These are phyloP conservation scores for Penicillium sp. DNA, from an alignment of 2,329 filamentous ascomycete genomes.

Conservation along the genomic window DNA sequence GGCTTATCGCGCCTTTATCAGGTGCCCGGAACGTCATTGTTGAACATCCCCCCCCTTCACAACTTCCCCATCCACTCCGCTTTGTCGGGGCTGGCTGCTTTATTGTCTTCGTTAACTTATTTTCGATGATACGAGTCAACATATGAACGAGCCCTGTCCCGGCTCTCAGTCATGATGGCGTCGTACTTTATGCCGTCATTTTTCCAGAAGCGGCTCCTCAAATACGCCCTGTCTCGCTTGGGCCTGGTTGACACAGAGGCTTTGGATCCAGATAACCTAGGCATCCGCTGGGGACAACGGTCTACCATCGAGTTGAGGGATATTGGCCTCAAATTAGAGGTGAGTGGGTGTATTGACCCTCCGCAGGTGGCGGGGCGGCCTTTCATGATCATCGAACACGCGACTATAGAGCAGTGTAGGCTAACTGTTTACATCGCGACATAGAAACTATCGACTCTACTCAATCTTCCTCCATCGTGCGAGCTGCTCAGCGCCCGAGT, in stretches of 20 bases:
- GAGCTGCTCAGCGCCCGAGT: slow-evolving; percentile 72
- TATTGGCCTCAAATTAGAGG: slow-evolving; percentile 76
- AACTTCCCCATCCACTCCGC: slow-evolving; percentile 2
- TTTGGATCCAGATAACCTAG: slow-evolving; percentile 79
- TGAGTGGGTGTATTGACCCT: slow-evolving; percentile 40
- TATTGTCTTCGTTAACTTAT: slow-evolving; percentile 16
- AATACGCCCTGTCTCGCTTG: slow-evolving; percentile 77
- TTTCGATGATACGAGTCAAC: slow-evolving; percentile 28
- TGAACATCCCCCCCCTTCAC: slow-evolving; percentile 14
- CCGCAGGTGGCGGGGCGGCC: slow-evolving; percentile 3
- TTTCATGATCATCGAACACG: slow-evolving; percentile 1
- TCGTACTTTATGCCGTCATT: slow-evolving; percentile 72
- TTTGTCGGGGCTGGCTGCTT: slow-evolving; percentile 7
- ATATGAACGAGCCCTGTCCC: slow-evolving; percentile 27
- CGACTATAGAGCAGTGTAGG: slow-evolving; percentile 8
- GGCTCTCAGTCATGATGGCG: slow-evolving; percentile 57
- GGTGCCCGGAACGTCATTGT: slow-evolving; percentile 32
- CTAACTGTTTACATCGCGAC: slow-evolving; percentile 22
- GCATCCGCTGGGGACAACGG: slow-evolving; percentile 76
- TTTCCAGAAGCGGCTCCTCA: slow-evolving; percentile 82
- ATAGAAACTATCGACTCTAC: slow-evolving; percentile 73
- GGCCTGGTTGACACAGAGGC: slow-evolving; percentile 86
- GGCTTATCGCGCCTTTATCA: slow-evolving; percentile 25
- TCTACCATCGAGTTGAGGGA: slow-evolving; percentile 83
- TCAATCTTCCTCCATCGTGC: slow-evolving; percentile 71